phyloP scores from a whole-genome alignment of 2,329 filamentous ascomycete genomes.

The Beauveria varroae region DNA sequence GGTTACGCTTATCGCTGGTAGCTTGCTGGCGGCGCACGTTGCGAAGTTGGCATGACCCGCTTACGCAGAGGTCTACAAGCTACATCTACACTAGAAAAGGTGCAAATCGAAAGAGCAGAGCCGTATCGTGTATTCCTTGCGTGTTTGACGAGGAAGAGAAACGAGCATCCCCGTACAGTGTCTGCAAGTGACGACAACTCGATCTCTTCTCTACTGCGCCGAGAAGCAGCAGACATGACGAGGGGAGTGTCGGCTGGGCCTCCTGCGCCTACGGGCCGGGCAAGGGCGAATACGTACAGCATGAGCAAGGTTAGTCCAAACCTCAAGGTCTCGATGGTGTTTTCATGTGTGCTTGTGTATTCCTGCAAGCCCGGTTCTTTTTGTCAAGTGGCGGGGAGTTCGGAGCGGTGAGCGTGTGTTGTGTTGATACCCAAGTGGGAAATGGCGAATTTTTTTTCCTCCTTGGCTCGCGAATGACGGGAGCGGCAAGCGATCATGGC shows the following conservation, averaged over 20 bases:
- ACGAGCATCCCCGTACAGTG: too few relatives aligned
- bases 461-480: background rate
- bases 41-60: background rate
- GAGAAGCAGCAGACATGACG: constrained; percentile 16
- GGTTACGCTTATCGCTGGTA: background rate
- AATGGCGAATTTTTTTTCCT: background rate
- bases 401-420: background rate
- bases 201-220: background rate
- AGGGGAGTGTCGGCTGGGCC: constrained; percentile 29
- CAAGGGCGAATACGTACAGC: constrained; percentile 32
- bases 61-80: background rate
- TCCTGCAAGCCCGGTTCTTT: background rate
- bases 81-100: background rate
- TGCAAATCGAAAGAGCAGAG: background rate
- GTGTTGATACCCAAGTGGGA: constrained; percentile 5
- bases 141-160: background rate
- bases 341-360: background rate
- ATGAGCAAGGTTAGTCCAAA: constrained; percentile 30
- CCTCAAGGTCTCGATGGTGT: background rate
- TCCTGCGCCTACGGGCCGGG: constrained; percentile 23
- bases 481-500: background rate
- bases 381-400: background rate
- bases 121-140: background rate
- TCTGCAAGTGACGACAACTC: background rate
- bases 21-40: background rate